Evolutionary conservation across 179 eudicot genomes (phyloP).

Genomic region (Pouteria campechiana): DNA sequence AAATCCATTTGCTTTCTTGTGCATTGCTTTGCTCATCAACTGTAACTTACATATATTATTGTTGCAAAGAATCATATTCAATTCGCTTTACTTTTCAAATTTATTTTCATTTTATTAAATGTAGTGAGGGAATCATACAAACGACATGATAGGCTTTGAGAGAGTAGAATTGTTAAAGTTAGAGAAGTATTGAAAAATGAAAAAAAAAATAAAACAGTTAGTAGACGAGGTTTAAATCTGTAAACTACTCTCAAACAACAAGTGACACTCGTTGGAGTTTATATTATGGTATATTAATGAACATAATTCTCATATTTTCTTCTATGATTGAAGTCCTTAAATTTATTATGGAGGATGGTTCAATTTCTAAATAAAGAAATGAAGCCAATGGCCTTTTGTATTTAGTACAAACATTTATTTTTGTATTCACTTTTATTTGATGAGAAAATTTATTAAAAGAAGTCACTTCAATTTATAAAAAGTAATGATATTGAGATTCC

Average conservation of each 20-base stretch:
- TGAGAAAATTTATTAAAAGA: neutral
- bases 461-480: neutral
- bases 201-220: no score
- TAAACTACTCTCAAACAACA: neutral
- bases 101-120: no score
- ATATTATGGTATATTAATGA: no score
- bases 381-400: no score
- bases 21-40: neutral
- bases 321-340: no score
- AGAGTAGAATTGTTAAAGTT: no score
- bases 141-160: neutral
- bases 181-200: no score
- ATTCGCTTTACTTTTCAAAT: neutral
- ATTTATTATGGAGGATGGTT: no score
- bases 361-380: neutral
- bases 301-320: no score
- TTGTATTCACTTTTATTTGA: no score
- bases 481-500: no score
- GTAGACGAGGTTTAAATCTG: neutral
- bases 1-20: neutral
- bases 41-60: neutral
- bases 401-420: no score
- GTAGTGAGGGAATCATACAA: neutral
- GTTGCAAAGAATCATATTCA: neutral
- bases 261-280: neutral